phyloP scores from a whole-genome alignment of 192 early-diverging fungal species.

The Coemansia sp. region DNA sequence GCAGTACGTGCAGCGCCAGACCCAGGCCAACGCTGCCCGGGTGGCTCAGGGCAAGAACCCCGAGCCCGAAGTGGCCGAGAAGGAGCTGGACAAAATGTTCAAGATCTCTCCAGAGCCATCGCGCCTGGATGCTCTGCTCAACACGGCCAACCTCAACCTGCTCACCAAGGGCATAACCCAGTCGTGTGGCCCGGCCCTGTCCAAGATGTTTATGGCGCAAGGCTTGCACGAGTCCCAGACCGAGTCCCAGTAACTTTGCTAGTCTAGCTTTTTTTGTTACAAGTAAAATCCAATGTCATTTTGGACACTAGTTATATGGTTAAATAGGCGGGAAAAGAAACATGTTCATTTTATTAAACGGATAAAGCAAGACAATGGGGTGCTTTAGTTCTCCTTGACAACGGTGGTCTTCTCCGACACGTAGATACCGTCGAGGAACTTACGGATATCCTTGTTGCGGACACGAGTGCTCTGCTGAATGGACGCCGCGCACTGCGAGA shows the following conservation, averaged over 20 bases:
- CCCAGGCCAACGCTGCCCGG: conserved; percentile 72
- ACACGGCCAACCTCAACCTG: conserved; percentile 88
- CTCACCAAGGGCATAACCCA: conserved; percentile 90
- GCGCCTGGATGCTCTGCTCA: conserved; percentile 84
- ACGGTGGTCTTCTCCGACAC: conserved; percentile 78
- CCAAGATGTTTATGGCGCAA: conserved; percentile 83
- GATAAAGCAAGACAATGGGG: no score
- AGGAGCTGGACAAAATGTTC: conserved; percentile 60
- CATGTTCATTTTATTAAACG: conserved; percentile 10
- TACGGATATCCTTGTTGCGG: conserved; percentile 99
- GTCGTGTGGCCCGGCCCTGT: conserved; percentile 90
- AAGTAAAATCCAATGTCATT: no score
- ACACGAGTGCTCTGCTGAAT: conserved; percentile 93
- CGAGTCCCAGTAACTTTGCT: background rate
- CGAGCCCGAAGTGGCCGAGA: conserved; percentile 73
- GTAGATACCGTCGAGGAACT: conserved; percentile 99
- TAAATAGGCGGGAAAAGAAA: background rate
- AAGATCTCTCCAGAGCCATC: conserved; percentile 80
- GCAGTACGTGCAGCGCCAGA: conserved; percentile 59
- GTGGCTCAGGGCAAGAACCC: conserved; percentile 62
- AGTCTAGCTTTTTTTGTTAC: no score
- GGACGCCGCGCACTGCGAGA: conserved; percentile 93
- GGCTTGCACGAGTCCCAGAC: conserved; percentile 58
- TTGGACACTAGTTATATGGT: no score
- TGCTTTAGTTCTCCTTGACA: conserved; percentile 54